These are phyloP conservation scores for Spiraea crenata DNA, from an alignment of 331 rosid species.

Conservation along the genomic window DNA sequence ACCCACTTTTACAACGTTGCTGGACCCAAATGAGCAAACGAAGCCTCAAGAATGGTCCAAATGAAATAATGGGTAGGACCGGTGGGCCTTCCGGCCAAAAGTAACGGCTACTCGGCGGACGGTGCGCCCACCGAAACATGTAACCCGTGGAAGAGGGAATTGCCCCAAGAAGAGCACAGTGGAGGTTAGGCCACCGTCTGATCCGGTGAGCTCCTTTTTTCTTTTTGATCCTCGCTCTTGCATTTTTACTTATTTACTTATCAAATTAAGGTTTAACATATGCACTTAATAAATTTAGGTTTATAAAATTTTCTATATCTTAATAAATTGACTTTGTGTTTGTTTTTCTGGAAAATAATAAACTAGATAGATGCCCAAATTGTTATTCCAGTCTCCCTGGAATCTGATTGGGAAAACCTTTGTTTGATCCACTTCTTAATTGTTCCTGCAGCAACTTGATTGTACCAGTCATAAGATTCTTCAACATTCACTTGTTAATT, in stretches of 20 bases:
- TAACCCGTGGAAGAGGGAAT: background rate
- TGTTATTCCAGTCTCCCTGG: background rate
- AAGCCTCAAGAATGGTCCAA: background rate
- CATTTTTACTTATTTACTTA: too few relatives aligned
- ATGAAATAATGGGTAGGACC: background rate
- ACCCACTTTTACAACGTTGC: too few relatives aligned
- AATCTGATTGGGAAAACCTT: background rate
- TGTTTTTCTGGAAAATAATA: background rate
- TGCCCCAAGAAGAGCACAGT: background rate
- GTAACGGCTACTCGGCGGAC: slow-evolving; percentile 29
- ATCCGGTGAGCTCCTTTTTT: slow-evolving; percentile 4
- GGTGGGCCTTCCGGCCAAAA: background rate
- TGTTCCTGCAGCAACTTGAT: background rate
- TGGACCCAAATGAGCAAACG: background rate
- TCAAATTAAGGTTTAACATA: too few relatives aligned
- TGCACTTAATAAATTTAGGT: too few relatives aligned
- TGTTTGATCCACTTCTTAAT: background rate
- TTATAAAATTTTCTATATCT: too few relatives aligned
- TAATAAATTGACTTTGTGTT: background rate
- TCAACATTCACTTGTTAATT: background rate
- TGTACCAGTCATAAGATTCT: background rate
- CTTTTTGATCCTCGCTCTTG: too few relatives aligned
- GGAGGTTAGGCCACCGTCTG: slow-evolving; percentile 3
- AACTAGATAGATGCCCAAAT: background rate
- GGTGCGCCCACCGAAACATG: background rate